These are phyloP conservation scores for Backusella australiensis DNA, from an alignment of 192 early-diverging fungal species.

Conservation along the genomic window DNA sequence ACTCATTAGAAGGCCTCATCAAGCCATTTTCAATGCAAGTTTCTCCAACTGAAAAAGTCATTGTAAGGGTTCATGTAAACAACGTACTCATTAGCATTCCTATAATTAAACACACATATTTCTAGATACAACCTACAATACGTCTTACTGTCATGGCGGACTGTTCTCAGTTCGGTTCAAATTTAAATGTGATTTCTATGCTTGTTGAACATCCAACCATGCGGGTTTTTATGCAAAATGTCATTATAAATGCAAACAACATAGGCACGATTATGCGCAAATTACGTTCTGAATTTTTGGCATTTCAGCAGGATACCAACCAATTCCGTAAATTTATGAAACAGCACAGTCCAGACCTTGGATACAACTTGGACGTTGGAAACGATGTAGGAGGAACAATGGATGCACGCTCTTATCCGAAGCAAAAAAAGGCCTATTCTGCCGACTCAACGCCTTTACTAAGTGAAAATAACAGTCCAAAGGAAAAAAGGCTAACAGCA, in stretches of 20 bases:
- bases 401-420: conserved; percentile 1
- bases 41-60: conserved; percentile 11
- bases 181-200: conserved; percentile 47
- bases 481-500: background rate
- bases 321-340: conserved; percentile 43
- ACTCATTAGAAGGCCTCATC: conserved; percentile 33
- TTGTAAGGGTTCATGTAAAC: conserved; percentile 6
- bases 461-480: background rate
- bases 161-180: conserved; percentile 58
- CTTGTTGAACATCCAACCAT: conserved; percentile 54
- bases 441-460: background rate
- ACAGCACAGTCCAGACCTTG: conserved; percentile 27
- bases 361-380: conserved; percentile 41
- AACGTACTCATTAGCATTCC: background rate
- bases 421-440: background rate
- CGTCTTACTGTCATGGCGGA: conserved; percentile 56
- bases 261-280: conserved; percentile 36
- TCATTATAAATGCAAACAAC: conserved; percentile 42
- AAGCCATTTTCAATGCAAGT: conserved; percentile 37
- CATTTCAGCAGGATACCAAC: conserved; percentile 44
- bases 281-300: conserved; percentile 35
- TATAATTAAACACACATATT: background rate
- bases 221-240: conserved; percentile 50
- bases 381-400: conserved; percentile 8
- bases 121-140: conserved; percentile 32